phyloP scores from a whole-genome alignment of 768 basidiomycete species.

The Termitomyces sp. region DNA sequence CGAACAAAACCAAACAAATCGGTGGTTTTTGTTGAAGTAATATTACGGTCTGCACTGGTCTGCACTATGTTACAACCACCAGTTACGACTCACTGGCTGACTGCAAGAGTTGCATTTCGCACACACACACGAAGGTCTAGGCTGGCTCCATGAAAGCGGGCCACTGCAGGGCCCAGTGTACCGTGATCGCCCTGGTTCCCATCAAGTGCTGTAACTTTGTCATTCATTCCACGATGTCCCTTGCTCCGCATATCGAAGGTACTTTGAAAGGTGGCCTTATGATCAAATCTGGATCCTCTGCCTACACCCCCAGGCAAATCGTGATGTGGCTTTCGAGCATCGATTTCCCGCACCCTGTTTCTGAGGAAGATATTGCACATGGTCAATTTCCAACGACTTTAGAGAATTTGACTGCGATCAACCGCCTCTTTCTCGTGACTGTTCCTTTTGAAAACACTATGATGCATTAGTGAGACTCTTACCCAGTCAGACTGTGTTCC shows the following conservation, averaged over 20 bases:
- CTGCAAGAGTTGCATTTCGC: too few relatives aligned
- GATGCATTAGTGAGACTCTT: conserved; percentile 10
- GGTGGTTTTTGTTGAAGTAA: too few relatives aligned
- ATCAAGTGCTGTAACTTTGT: neutral
- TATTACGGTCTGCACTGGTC: too few relatives aligned
- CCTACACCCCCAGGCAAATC: conserved; percentile 4
- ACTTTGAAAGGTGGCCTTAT: conserved; percentile 1
- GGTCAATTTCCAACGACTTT: conserved; percentile 11
- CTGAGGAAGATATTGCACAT: conserved; percentile 8
- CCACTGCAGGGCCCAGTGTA: too few relatives aligned
- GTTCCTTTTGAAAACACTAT: conserved; percentile 13
- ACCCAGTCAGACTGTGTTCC: neutral
- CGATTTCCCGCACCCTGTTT: conserved; percentile 3
- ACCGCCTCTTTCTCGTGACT: conserved; percentile 10
- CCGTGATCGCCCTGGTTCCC: neutral
- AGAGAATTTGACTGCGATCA: conserved; percentile 8
- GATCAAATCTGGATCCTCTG: conserved; percentile 1
- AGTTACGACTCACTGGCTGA: too few relatives aligned
- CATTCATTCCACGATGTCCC: neutral
- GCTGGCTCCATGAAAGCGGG: too few relatives aligned
- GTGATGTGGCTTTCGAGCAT: conserved; percentile 6
- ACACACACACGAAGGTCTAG: too few relatives aligned
- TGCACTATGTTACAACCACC: too few relatives aligned
- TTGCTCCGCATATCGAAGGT: neutral
- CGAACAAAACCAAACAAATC: too few relatives aligned